Percentiles rank a stretch among this genome's conserved stretches.
phyloP scores from a whole-genome alignment of 2,329 filamentous ascomycete genomes.

The Beauveria asiatica region DNA sequence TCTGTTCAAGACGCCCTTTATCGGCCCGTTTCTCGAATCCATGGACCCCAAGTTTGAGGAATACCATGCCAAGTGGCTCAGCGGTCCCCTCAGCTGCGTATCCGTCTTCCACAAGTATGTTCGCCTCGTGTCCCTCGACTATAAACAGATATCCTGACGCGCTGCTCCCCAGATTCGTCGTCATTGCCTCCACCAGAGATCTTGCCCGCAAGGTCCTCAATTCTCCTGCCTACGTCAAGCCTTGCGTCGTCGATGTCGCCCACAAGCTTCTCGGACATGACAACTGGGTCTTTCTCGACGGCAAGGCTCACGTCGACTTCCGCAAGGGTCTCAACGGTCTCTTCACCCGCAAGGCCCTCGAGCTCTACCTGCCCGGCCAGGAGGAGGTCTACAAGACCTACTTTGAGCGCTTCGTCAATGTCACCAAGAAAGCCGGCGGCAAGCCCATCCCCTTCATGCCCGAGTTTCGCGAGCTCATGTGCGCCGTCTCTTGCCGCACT shows the following conservation, averaged over 20 bases:
- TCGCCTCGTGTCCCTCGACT: not conserved
- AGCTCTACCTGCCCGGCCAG: slow-evolving; percentile 82
- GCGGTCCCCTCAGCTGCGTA: slow-evolving; percentile 87
- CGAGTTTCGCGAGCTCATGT: slow-evolving; percentile 89
- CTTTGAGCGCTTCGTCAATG: slow-evolving; percentile 68
- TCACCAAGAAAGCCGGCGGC: slow-evolving; percentile 63
- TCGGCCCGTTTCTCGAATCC: slow-evolving; percentile 92
- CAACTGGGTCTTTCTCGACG: slow-evolving; percentile 97
- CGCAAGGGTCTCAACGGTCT: slow-evolving; percentile 92
- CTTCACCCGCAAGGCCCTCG: slow-evolving; percentile 85
- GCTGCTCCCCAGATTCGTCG: slow-evolving; percentile 64
- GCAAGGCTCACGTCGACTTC: slow-evolving; percentile 90
- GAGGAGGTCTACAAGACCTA: slow-evolving; percentile 86
- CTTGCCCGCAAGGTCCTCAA: slow-evolving; percentile 97
- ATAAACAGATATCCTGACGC: not conserved
- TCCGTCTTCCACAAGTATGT: slow-evolving; percentile 97
- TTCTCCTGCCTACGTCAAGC: slow-evolving; percentile 84
- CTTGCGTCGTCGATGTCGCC: slow-evolving; percentile 89
- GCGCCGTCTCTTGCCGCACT: slow-evolving; percentile 89
- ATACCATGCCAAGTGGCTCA: slow-evolving; percentile 88
- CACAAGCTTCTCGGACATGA: slow-evolving; percentile 84
- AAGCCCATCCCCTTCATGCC: slow-evolving; percentile 83
- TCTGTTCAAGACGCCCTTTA: slow-evolving; percentile 69
- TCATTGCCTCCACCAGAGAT: slow-evolving; percentile 90
- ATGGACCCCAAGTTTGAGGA: slow-evolving; percentile 85